Base-by-base conservation (phyloP, 2,329 filamentous ascomycete species). In the Pseudopyricularia javanii region DNA sequence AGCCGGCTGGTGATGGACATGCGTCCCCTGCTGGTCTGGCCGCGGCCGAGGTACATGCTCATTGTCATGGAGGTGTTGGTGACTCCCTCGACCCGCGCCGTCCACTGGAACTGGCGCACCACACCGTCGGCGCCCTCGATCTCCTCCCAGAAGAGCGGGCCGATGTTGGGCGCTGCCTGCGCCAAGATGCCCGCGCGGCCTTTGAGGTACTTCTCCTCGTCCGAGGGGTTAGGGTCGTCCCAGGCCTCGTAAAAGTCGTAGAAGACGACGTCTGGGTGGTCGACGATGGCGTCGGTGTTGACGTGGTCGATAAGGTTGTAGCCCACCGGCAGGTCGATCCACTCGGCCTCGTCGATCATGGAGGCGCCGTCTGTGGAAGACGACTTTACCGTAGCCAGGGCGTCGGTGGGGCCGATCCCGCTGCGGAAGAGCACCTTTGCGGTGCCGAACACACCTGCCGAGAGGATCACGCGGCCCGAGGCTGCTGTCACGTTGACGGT, bases 201-300 rank as follows among this genome's bases (percentile, higher is more conserved):
- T 53, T 67, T 68, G 24, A 78, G 66, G 56, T 79, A 79, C n/a
- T 61, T 55, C 12, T 62, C 55, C 54, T 66, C 65, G 60, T 79
- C 76, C 6, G 62, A 61, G 9, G 56, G 59, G 53, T 68, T 73
- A 1, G 75, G 75, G 33, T 67, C 66, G 59, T 76, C 64, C 56
- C 73, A 87, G 2, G 82, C 81, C 54, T 69, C 72, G 60, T 82
- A 83, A 61, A 83, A 85, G 68, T 86, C 77, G 60, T 86, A 86
- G 63, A 79, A 79, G 12, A 71, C 66, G 4, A 74, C 71, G 32
- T 69, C 62, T 1, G 72, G 71, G 54, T 74, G 72, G 26, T 67
- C 62, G 56, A 74, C 56, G 51, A 71, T 70, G 26, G 68, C 62
- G 53, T 78, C 74, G 47, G 75, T 78, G 67, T 71, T 74, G 56